Base-by-base conservation (phyloP, 176 grass and related monocot genomes). In the Eragrostis curvula region DNA sequence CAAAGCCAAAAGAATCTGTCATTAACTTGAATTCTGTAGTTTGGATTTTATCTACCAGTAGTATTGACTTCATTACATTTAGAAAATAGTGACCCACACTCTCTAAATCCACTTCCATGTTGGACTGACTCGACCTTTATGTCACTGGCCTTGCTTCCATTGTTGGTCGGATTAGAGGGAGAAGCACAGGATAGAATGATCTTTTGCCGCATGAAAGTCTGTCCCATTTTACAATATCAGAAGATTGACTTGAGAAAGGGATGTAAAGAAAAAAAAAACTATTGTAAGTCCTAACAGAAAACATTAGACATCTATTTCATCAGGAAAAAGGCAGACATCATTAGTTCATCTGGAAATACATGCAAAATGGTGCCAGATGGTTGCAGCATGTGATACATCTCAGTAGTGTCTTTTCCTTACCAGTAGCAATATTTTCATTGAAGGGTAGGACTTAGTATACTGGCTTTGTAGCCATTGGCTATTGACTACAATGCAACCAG, bases 131-230 rank as follows among this genome's bases (percentile, higher is more conserved):
- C 63, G 18, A 85, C 74, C 82, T 91, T 89, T 58, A 78, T 49
- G 79, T 85, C 84, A 75, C 36, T 84, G 71, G 75, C 62, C 43
- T 77, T 74, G 66, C 72, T 90, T 87, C 73, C 80, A 77, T 95
- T 88, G 77, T 91, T 91, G 80, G 79, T 46, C 72, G 36, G 77
- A 91, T 71, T 82, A 89, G 85, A 82, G 79, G 67, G 57, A 86
- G 84, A 89, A 75, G 84, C 29, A 88, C 90, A 85, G 14, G 85
- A 88, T 58, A 99, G 85, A 85, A 83, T 90, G 49, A 91, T 79
- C 90, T 94, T 99, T 84, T 99, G 96, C 80, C 96, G 83, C 93
- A 99, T 82, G 80, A 99, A 94, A 66, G 96, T 99, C 96, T 99
- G 96, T 77, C 79, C 69, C 86, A 93, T 89, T 87, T 88, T 84